phyloP scores from a whole-genome alignment of 2,329 filamentous ascomycete genomes.

The Cladosporium sphaerospermum region DNA sequence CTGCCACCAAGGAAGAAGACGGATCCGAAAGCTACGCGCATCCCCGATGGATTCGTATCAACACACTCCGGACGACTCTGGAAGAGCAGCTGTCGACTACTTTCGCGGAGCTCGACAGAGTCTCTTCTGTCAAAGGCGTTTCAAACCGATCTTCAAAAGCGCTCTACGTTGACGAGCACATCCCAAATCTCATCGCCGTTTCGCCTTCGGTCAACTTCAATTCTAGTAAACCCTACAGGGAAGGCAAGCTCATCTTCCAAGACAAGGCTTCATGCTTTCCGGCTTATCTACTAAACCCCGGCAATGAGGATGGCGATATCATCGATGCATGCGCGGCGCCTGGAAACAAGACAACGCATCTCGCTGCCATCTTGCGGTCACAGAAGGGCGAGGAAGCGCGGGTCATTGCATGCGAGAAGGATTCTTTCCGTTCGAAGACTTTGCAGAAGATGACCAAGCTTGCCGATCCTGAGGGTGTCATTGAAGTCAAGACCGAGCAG shows the following conservation, averaged over 20 bases:
- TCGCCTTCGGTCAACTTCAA: constrained; percentile 66
- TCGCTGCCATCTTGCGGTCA: constrained; percentile 65
- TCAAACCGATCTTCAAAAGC: constrained; percentile 35
- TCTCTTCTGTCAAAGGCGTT: constrained; percentile 48
- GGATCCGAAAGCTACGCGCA: constrained; percentile 43
- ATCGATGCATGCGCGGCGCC: constrained; percentile 94
- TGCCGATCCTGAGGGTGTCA: constrained; percentile 63
- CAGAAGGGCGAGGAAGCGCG: constrained; percentile 28
- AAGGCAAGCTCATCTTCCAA: constrained; percentile 79
- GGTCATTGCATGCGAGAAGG: constrained; percentile 77
- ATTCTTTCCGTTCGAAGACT: constrained; percentile 63
- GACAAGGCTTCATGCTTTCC: constrained; percentile 98
- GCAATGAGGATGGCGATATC: constrained; percentile 62
- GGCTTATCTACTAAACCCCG: constrained; percentile 73
- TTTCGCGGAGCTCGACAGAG: constrained; percentile 59
- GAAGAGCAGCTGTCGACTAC: constrained; percentile 67
- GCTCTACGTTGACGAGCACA: constrained; percentile 68
- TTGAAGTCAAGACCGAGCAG: constrained; percentile 63
- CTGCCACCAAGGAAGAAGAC: constrained; percentile 21
- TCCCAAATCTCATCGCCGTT: constrained; percentile 78
- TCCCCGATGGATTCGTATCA: constrained; percentile 89
- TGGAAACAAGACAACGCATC: constrained; percentile 94
- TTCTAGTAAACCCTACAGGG: constrained; percentile 64
- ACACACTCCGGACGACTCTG: constrained; percentile 66
- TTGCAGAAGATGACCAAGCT: constrained; percentile 77